A percentile compares a stretch with the other conserved stretches of the same genome.
phyloP scores from a whole-genome alignment of 139 green algal genomes.

The Limnomonas spitsbergensis region DNA sequence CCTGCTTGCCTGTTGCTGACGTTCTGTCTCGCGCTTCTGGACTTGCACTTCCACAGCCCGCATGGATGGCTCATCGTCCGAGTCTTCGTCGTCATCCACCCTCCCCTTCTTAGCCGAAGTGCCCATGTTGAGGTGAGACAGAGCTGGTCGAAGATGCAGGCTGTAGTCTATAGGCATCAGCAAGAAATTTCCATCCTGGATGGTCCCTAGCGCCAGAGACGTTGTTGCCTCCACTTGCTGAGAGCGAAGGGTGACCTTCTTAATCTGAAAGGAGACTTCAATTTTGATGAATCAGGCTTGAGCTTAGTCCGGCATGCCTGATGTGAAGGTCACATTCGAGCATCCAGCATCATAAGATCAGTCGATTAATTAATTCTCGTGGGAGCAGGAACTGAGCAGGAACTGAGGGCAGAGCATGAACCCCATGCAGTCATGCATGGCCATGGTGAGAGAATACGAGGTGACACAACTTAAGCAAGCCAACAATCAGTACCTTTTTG shows the following conservation, averaged over 20 bases:
- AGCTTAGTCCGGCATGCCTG: background rate
- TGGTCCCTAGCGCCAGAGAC: conserved; percentile 51
- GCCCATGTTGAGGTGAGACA: conserved; percentile 63
- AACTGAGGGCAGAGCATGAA: no score
- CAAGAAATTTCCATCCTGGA: conserved; percentile 65
- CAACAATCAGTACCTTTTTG: conserved; percentile 25
- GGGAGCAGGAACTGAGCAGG: no score
- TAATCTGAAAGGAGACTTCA: conserved; percentile 23
- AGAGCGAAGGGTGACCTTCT: conserved; percentile 52
- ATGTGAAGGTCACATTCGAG: no score
- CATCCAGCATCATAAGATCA: no score
- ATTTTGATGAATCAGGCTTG: no score
- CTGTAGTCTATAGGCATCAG: conserved; percentile 74
- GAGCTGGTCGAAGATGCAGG: conserved; percentile 74
- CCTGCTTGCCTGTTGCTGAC: conserved; percentile 68
- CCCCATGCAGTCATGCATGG: no score
- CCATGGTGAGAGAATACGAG: no score
- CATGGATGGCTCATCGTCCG: conserved; percentile 15
- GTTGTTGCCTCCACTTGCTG: conserved; percentile 39
- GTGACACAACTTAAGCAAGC: no score
- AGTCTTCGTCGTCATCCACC: conserved; percentile 5
- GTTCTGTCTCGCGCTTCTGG: conserved; percentile 78
- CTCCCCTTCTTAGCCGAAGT: conserved; percentile 15
- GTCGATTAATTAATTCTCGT: no score
- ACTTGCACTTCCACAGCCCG: conserved; percentile 57